Conservation (phyloP, 1,284 basidiomycete genomes). For the Paramarasmius palmivorus region DNA sequence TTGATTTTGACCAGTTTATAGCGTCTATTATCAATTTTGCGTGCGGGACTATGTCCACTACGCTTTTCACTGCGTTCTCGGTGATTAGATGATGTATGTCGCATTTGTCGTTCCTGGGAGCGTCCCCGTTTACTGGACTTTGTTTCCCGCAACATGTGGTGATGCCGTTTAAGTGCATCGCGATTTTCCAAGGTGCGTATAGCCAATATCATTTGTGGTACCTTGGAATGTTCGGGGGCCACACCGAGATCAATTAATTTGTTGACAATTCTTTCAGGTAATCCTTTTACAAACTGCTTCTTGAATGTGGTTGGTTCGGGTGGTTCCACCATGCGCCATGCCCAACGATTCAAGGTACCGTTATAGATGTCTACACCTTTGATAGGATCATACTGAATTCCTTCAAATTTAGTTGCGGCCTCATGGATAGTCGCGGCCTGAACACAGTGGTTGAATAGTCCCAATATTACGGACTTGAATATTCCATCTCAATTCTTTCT, state of each 20-base stretch:
- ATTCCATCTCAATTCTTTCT: conserved; percentile 9
- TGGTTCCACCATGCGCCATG: conserved; percentile 8
- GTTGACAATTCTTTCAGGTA: conserved; percentile 4
- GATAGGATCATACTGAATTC: not conserved
- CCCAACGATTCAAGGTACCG: conserved; percentile 9
- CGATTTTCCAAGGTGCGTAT: conserved; percentile 2
- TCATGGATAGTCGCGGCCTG: conserved; percentile 18
- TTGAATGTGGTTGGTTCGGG: conserved; percentile 12
- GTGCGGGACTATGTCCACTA: no score
- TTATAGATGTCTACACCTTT: conserved; percentile 16
- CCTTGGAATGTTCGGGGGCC: not conserved
- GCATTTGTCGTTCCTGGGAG: not conserved
- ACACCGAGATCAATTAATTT: conserved; percentile 3
- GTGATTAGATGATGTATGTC: no score
- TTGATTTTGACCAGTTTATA: no score
- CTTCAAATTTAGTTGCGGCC: conserved; percentile 12
- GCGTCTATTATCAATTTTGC: no score
- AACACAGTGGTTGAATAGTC: conserved; percentile 19
- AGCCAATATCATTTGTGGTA: not conserved
- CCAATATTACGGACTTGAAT: conserved; percentile 16
- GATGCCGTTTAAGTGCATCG: conserved; percentile 3
- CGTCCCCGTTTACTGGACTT: not conserved
- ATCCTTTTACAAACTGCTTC: conserved; percentile 7
- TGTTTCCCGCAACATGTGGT: no score
- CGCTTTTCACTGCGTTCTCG: no score